A percentile compares a stretch with the other conserved stretches of the same genome.
Conservation (phyloP, 2,329 filamentous ascomycete species). For the Triangularia setosa region DNA sequence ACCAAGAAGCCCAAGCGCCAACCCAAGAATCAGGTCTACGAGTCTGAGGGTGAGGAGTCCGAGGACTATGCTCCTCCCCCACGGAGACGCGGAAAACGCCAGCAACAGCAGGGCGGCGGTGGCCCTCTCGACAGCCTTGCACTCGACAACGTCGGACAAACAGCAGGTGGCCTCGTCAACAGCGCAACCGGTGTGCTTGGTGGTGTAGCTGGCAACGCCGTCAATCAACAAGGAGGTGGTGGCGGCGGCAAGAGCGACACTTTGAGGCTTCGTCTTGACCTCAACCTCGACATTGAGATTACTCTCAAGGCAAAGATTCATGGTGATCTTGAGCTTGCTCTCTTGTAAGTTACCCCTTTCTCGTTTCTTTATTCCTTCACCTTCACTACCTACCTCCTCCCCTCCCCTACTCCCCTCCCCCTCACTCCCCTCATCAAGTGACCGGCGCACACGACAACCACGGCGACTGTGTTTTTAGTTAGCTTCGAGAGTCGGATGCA, state of each 20-base stretch:
- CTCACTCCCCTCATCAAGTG: conserved; percentile 11
- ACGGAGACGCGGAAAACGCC: conserved; percentile 31
- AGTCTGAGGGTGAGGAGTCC: conserved; percentile 36
- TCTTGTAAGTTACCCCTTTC: conserved; percentile 47
- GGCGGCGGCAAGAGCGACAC: conserved; percentile 57
- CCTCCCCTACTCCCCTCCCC: conserved; percentile 7
- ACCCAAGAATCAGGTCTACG: conserved; percentile 30
- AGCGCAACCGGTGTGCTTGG: conserved; percentile 41
- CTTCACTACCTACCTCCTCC: conserved; percentile 3
- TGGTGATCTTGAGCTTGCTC: conserved; percentile 74
- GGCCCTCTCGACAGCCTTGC: conserved; percentile 37
- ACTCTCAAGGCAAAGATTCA: conserved; percentile 82
- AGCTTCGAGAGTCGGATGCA: conserved; percentile 21
- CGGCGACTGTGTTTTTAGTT: conserved; percentile 18
- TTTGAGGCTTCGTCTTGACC: conserved; percentile 68
- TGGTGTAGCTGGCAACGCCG: conserved; percentile 36
- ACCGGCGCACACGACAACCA: conserved; percentile 1
- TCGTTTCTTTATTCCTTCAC: neutral
- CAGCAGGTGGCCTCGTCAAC: conserved; percentile 36
- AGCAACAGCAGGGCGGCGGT: conserved; percentile 29
- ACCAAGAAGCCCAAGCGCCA: conserved; percentile 32
- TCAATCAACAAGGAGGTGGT: conserved; percentile 35
- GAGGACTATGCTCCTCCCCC: conserved; percentile 29
- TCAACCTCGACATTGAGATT: conserved; percentile 81
- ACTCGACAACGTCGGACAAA: conserved; percentile 35